These are phyloP conservation scores for Leucocoprinus leucothites DNA, from an alignment of 768 basidiomycete species.

Conservation along the genomic window DNA sequence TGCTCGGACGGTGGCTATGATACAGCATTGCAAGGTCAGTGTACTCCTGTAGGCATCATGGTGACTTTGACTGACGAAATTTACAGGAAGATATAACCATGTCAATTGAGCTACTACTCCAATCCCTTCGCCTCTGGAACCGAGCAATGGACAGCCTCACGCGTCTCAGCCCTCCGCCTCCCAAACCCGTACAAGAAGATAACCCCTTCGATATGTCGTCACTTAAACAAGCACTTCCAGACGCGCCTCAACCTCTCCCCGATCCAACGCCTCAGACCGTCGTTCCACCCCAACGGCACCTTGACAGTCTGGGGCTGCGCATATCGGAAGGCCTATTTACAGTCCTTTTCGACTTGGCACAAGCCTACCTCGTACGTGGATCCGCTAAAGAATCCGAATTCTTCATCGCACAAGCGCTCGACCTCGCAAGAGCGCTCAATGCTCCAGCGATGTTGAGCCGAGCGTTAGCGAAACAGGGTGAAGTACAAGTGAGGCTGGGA, in stretches of 20 bases:
- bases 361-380: constrained; percentile 68
- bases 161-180: constrained; percentile 46
- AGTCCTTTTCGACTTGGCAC: constrained; percentile 61
- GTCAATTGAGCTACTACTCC: constrained; percentile 57
- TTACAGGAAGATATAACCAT: constrained; percentile 58
- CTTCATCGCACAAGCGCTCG: constrained; percentile 75
- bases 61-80: not conserved
- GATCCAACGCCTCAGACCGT: constrained; percentile 23
- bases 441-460: constrained; percentile 63
- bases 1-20: constrained; percentile 59
- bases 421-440: constrained; percentile 66
- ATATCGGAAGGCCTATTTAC: constrained; percentile 68
- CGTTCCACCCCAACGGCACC: constrained; percentile 25
- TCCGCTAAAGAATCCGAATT: constrained; percentile 84
- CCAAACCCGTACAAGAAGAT: constrained; percentile 29
- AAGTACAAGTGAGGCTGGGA: constrained; percentile 66
- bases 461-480: constrained; percentile 63
- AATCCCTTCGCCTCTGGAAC: constrained; percentile 77
- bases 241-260: constrained; percentile 15
- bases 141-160: constrained; percentile 68
- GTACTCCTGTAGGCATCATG: constrained; percentile 5
- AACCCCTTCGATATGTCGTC: constrained; percentile 60
- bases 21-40: constrained; percentile 65
- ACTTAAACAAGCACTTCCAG: constrained; percentile 39
- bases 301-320: constrained; percentile 47